phyloP scores from a whole-genome alignment of 129 eudicot species.

The sunflower (Helianthus annuus) region DNA sequence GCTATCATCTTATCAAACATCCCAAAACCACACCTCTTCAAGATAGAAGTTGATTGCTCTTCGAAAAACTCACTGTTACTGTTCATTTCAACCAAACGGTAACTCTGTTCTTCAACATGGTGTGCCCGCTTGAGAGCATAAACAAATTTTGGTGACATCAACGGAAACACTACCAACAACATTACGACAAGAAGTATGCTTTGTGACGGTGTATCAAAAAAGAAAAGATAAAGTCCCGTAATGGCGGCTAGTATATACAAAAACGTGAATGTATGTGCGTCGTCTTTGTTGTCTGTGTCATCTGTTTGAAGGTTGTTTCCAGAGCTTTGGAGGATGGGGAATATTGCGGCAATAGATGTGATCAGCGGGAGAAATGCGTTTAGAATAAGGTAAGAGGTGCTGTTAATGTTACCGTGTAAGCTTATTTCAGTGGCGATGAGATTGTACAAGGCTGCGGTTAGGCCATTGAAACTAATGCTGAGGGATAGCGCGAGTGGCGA shows the following conservation, averaged over 20 bases:
- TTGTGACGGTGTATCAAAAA: slow-evolving; percentile 36
- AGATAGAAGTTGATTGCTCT: neutral
- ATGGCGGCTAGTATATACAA: slow-evolving; percentile 39
- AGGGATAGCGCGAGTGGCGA: slow-evolving; percentile 66
- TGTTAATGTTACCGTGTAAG: slow-evolving; percentile 22
- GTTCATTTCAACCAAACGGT: slow-evolving; percentile 28
- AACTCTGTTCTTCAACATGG: slow-evolving; percentile 33
- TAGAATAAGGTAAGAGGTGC: slow-evolving; percentile 51
- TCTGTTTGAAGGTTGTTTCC: slow-evolving; percentile 26
- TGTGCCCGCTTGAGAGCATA: slow-evolving; percentile 21
- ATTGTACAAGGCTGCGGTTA: slow-evolving; percentile 66
- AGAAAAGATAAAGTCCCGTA: slow-evolving; percentile 68
- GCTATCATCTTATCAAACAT: slow-evolving; percentile 19
- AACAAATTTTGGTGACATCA: slow-evolving; percentile 35
- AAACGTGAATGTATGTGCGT: slow-evolving; percentile 34
- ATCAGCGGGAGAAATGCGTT: slow-evolving; percentile 60
- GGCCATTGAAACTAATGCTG: slow-evolving; percentile 67
- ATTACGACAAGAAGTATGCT: slow-evolving; percentile 45
- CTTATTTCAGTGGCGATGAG: slow-evolving; percentile 50
- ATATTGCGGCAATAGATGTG: slow-evolving; percentile 38
- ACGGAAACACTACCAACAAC: slow-evolving; percentile 43
- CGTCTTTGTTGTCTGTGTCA: slow-evolving; percentile 23
- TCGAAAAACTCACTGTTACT: slow-evolving; percentile 37
- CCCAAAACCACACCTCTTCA: neutral
- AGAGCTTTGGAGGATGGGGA: slow-evolving; percentile 40